A percentile compares a stretch with the other conserved stretches of the same genome.
Evolutionary conservation across 169 alveolate species (phyloP).

Genomic region (Babesia divergens): DNA sequence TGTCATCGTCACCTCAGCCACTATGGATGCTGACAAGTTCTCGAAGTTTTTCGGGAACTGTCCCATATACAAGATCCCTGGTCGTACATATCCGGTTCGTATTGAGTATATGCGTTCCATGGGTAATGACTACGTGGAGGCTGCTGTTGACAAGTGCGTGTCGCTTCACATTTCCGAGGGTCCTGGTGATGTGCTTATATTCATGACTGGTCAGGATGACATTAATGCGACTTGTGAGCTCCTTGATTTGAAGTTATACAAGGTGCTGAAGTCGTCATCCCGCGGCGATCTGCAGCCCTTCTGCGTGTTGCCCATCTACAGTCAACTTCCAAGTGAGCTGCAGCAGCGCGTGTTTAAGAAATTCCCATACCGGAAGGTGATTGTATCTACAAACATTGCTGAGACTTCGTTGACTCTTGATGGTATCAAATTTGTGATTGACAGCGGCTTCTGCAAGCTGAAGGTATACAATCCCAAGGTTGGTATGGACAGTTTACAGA

Average conservation of each 20-base stretch:
- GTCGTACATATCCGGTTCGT: slow-evolving; percentile 98
- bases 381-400: slow-evolving; percentile 99
- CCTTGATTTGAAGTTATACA: slow-evolving; percentile 86
- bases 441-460: slow-evolving; percentile 98
- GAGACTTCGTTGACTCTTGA: slow-evolving; percentile 99
- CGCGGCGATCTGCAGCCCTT: slow-evolving; percentile 76
- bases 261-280: slow-evolving; percentile 60
- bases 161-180: slow-evolving; percentile 90
- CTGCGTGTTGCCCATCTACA: slow-evolving; percentile 96
- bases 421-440: slow-evolving; percentile 97
- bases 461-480: slow-evolving; percentile 98
- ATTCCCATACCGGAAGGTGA: slow-evolving; percentile 84
- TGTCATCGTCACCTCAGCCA: slow-evolving; percentile 98
- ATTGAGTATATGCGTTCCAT: slow-evolving; percentile 89
- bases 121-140: slow-evolving; percentile 97
- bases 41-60: slow-evolving; percentile 97
- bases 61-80: slow-evolving; percentile 97
- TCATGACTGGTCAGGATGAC: slow-evolving; percentile 99
- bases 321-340: slow-evolving; percentile 97
- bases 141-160: slow-evolving; percentile 97
- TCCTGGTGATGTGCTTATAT: slow-evolving; percentile 95
- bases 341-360: slow-evolving; percentile 81
- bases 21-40: slow-evolving; percentile 98
- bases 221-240: slow-evolving; percentile 97
- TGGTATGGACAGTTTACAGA: slow-evolving; percentile 99